Evolutionary conservation across 805 yeast genomes (phyloP).

Genomic region (Cyberlindnera mississippiensis): DNA sequence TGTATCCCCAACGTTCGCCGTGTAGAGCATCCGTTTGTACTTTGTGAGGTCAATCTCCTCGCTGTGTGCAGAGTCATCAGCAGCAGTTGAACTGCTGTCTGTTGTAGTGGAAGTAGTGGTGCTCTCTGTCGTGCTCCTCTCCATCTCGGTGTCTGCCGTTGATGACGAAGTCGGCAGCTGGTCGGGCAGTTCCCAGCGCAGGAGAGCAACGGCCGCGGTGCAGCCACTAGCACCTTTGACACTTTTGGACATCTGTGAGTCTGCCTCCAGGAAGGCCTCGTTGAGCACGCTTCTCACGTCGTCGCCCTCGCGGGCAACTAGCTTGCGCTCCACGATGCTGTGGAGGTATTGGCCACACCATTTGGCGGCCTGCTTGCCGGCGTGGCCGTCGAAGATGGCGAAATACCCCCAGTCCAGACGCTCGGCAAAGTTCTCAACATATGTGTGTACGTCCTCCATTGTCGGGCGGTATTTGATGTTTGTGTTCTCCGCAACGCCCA

Average conservation of each 20-base stretch:
- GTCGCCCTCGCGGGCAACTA: slow-evolving; percentile 42
- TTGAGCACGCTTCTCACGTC: slow-evolving; percentile 66
- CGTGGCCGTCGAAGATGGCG: slow-evolving; percentile 96
- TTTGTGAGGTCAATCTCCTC: slow-evolving; percentile 28
- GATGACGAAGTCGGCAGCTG: slow-evolving; percentile 1
- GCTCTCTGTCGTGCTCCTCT: neutral
- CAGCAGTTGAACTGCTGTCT: neutral
- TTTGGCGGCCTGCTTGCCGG: slow-evolving; percentile 87
- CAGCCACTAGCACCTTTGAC: slow-evolving; percentile 79
- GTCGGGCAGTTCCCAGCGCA: slow-evolving; percentile 70
- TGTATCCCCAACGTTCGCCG: slow-evolving; percentile 95
- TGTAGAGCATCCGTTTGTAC: slow-evolving; percentile 75
- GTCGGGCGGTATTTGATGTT: slow-evolving; percentile 76
- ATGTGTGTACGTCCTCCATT: slow-evolving; percentile 96
- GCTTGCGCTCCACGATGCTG: slow-evolving; percentile 54
- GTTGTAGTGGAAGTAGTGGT: neutral
- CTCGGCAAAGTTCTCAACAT: slow-evolving; percentile 90
- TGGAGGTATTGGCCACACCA: slow-evolving; percentile 93
- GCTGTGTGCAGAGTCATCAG: no score
- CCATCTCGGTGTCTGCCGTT: neutral
- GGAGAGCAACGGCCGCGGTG: slow-evolving; percentile 91
- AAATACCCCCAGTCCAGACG: slow-evolving; percentile 90
- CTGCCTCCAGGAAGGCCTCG: slow-evolving; percentile 72
- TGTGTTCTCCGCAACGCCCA: slow-evolving; percentile 90
- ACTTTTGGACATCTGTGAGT: slow-evolving; percentile 55